Percentiles rank a stretch among this genome's conserved stretches.
These are phyloP conservation scores for Eutrema yunnanense DNA, from an alignment of 345 rosid species.

Conservation along the genomic window DNA sequence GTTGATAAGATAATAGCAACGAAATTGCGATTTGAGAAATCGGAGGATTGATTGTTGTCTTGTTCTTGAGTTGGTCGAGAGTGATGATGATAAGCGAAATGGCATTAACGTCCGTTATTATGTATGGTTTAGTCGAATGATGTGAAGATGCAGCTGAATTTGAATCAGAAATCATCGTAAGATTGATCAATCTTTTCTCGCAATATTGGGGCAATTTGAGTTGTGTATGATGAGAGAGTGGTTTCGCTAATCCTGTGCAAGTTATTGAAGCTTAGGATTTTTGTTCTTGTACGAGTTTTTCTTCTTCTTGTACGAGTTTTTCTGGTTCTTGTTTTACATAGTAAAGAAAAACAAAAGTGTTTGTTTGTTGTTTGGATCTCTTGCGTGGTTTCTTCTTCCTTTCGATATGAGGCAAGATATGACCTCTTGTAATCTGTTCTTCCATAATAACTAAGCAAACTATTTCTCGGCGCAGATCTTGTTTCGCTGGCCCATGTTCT, in stretches of 20 bases:
- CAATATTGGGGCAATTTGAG: not conserved
- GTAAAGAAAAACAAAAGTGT: not conserved
- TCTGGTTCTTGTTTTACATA: not conserved
- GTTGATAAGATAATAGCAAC: too few relatives aligned
- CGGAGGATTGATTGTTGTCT: not conserved
- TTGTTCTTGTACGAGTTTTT: too few relatives aligned
- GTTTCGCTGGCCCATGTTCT: constrained; percentile 74
- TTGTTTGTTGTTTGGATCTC: not conserved
- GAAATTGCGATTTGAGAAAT: too few relatives aligned
- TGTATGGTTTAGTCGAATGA: not conserved
- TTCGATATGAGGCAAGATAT: not conserved
- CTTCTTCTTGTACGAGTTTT: not conserved
- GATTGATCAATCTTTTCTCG: not conserved
- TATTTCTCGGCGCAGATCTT: constrained; percentile 43
- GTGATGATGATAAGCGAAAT: not conserved
- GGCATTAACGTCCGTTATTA: not conserved
- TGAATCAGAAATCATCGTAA: not conserved
- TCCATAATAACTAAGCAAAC: not conserved
- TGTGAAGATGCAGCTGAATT: not conserved
- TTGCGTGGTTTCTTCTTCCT: not conserved
- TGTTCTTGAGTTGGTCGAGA: not conserved
- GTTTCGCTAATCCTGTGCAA: not conserved
- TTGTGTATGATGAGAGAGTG: not conserved
- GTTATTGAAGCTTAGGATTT: not conserved
- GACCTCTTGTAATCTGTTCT: not conserved